Evolutionary conservation across 2,329 filamentous ascomycete genomes (phyloP), one percentile per base, ranked within the genome.

Genomic region (Sclerotinia glacialis): DNA sequence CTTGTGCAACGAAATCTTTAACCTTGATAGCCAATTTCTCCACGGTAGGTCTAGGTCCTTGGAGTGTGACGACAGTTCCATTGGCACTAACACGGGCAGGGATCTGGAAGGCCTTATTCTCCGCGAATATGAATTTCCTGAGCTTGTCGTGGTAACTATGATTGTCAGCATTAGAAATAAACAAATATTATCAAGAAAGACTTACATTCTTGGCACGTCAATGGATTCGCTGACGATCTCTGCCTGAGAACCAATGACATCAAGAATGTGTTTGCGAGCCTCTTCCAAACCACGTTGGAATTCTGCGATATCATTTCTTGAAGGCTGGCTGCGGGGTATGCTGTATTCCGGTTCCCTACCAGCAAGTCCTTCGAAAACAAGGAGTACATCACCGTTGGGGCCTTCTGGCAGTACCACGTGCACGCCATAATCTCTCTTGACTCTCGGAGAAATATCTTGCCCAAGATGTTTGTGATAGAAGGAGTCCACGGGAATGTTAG

Each of bases 401-500:
- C 80, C 76, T 26, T 90, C 86, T 0, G 91, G 90, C 44, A 93
- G 83, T 26, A 93, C 85, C 37, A 93, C 75, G 70, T 90, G 87
- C 16, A 94, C 91, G 69, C 91, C 90, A 71, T 85, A 88, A 42
- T 89, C 83, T 67, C 87, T 81, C 73, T 89, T 86, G 60, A 94
- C 82, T 65, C 82, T 83, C 5, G 85, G 83, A 42, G 83, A 84
- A 53, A 91, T 82, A 47, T 89, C 85, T 67, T 85, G 86, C 67
- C 84, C 85, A 58, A 94, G 80, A 75, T 92, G 89, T 65, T 86
- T 82, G 76, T 94, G 88, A 80, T 90, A 94, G 80, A 95, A 93
- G 1, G 90, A 85, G 72, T 95, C 90, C 34, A 95, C 84, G 21
- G 85, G 78, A 16, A 93, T 77, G 14, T 86, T 84, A 28, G 83